Evolutionary conservation across 495 filamentous ascomycete genomes (phyloP), one percentile per base, ranked within the genome.

Genomic region (Neurospora terricola): DNA sequence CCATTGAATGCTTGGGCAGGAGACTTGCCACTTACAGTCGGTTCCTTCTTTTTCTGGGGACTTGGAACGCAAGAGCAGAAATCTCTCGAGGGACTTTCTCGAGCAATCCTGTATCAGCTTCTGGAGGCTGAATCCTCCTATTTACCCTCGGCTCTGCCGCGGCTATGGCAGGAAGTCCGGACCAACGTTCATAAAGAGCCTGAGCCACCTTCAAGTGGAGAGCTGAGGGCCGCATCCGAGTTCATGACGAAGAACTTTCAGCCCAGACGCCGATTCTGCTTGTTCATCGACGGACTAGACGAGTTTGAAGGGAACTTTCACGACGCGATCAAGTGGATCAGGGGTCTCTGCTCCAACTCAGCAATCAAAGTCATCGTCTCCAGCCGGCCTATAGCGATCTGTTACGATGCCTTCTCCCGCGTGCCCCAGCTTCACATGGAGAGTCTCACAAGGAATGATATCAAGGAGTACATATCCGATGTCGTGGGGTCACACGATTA

Each of bases 261-360:
- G 1, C 48, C 48, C 18, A 37, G 59, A 37, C 9, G 42, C 16
- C 70, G 68, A 39, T 78, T 77, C 21, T 74, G 73, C 23, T 74
- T 76, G 62, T 72, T 77, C 43, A 77, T 77, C 18, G 76, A 77
- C 70, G 83, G 82, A 1, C 76, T 85, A 7, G 84, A 84, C 72
- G 80, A 87, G 76, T 81, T 59, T 27, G 23, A 30, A 16, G 48
- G 48, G 12, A 59, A 30, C 5, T 59, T 30, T 1, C 48, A 59
- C 11, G 48, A 59, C 12, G 48, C 48, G 1, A 30, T 59, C 48
- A 59, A 30, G 23, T 16, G 16, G 11, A 59, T 59, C 0, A 59
- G n/a, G 23, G 48, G 48, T 59, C 48, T 59, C 23, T 4, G 5
- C 48, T 23, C 48, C 48, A 59, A 59, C 23, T 7, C 48, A 8